Base-by-base conservation (phyloP, 169 alveolate species). In the Eimeria necatrix region DNA sequence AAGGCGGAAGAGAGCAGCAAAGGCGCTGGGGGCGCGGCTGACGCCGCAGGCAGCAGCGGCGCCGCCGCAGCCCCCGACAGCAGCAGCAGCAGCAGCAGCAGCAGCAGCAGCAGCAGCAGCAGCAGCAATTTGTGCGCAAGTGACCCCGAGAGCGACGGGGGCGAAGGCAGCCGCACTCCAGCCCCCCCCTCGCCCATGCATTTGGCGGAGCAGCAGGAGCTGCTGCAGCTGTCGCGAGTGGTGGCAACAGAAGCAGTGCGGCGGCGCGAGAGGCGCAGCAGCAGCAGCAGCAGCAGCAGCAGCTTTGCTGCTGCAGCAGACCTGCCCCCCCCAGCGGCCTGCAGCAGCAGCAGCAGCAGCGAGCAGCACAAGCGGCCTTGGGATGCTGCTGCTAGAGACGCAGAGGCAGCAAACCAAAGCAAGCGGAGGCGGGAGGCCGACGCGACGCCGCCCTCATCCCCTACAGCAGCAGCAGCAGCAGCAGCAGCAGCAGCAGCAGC, bases 141-240 rank as follows among this genome's bases (percentile, higher is more conserved):
- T 7, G 74, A 20, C 3, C 24, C 83, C 5, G 87, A 76, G 20
- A 60, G 46, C 14, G 87, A 76, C 53, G 24, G 20, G 8, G 87
- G n/a, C 3, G 53, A 6, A 9, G 70, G 70, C 73, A 24, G 52
- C 73, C 64, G 32, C 4, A 87, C 93, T 1, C 93, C 93, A 3
- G 93, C 84, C 4, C 93, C 93, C 14, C 93, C 93, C 64, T 61
- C 84, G 46, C 93, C 93, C 14, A 41, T 87, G 93, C 93, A 87
- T 49, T 56, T 87, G 70, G 93, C 76, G n/a, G 93, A 87, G 83
- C 93, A 87, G 85, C 81, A 70, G 59, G 93, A 87, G 83, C 71
- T 87, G 83, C 87, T 76, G 87, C 87, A 76, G 87, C 61, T 76
- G 61, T 41, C 87, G 10, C 87, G 87, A 5, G 87, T 76, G 12